Conservation (phyloP, 768 basidiomycete species). For the Rhizopogon rudus region DNA sequence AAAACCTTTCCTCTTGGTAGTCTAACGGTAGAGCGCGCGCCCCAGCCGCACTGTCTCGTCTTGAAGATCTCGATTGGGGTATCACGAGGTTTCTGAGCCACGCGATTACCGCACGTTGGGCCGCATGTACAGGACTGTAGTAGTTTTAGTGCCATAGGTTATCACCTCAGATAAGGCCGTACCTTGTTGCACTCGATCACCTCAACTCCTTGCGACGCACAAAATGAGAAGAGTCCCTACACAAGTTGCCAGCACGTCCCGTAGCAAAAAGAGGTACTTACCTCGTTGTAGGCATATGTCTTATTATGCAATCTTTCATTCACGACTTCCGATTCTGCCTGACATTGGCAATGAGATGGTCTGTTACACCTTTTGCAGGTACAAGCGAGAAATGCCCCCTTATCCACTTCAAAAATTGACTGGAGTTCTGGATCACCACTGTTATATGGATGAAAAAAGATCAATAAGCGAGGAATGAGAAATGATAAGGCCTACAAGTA, state of each 20-base stretch:
- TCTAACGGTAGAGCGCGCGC: slow-evolving; percentile 42
- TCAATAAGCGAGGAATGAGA: slow-evolving; percentile 4
- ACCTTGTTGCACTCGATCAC: slow-evolving; percentile 68
- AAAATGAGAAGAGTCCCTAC: slow-evolving; percentile 49
- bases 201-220: slow-evolving; percentile 36
- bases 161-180: slow-evolving; percentile 5
- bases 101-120: slow-evolving; percentile 48
- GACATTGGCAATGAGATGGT: slow-evolving; percentile 41
- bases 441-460: background rate
- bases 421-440: slow-evolving; percentile 11
- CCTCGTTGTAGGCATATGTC: slow-evolving; percentile 39
- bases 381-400: slow-evolving; percentile 38
- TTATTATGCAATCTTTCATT: slow-evolving; percentile 24
- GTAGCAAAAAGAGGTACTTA: slow-evolving; percentile 18
- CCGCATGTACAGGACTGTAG: slow-evolving; percentile 43
- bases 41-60: slow-evolving; percentile 58
- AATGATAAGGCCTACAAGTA: slow-evolving; percentile 33
- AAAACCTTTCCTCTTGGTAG: slow-evolving; percentile 53
- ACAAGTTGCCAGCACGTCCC: background rate
- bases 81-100: slow-evolving; percentile 54
- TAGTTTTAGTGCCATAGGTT: background rate
- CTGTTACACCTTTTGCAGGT: slow-evolving; percentile 35
- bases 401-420: slow-evolving; percentile 18
- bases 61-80: slow-evolving; percentile 64
- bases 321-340: slow-evolving; percentile 35